Base-by-base conservation (phyloP, 75 land plant species). In the Gnetum montanum region DNA sequence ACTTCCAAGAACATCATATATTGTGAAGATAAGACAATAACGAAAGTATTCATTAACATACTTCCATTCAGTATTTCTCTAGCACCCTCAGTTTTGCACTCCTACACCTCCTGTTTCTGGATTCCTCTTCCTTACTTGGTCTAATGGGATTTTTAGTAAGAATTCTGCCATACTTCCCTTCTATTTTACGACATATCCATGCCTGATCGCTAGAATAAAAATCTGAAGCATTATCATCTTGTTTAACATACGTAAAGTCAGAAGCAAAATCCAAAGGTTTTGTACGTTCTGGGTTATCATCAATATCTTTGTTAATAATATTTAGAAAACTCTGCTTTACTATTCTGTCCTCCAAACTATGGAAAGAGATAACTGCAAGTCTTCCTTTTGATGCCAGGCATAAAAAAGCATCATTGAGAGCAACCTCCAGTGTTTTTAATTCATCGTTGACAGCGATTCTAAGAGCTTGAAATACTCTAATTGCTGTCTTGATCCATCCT, bases 391-490 rank as follows among this genome's bases (percentile, higher is more conserved):
- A 65, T 6, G 81, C 60, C 34, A 95, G 79, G 59, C 86, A 83
- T n/a, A 69, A 65, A 31, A 78, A 84, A 35, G 79, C 80, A 34
- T 81, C 79, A 43, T 67, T 43, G 15, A 95, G 63, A 37, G 99
- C 79, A 58, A 64, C 70, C 61, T 79, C 80, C 26, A 95, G 61
- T 4, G 82, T 64, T 18, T 64, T 66, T 22, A 90, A 71, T 64
- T 95, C 99, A 71, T 95, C 97, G 65, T 95, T 95, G 6, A 95
- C 97, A 15, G 99, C 97, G 54, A 95, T 90, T 43, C 99, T 78
- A 49, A 95, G 59, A 37, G 99, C 99, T 63, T 95, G 99, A 56
- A 95, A 95, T 16, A 88, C 97, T 22, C 97, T 68, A 16, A 83
- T 78, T 18, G 97, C 88, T 8, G 90, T 86, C 63, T 95, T 95